Conservation (phyloP, 2,329 filamentous ascomycete genomes). For the Trichoderma sp. region DNA sequence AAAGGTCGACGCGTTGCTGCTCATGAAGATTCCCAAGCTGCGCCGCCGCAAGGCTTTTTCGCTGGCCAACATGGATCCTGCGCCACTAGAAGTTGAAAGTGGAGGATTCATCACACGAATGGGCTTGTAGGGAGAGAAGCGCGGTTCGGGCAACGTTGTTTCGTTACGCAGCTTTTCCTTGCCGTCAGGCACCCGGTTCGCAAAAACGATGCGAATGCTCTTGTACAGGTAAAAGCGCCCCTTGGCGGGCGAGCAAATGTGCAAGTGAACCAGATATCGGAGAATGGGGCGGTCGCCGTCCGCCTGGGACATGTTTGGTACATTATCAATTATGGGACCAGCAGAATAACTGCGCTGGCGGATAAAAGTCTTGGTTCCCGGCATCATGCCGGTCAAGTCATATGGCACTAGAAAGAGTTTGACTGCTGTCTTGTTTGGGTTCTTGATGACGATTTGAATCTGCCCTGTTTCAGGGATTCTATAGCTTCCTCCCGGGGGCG, state of each 20-base stretch:
- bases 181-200: conserved; percentile 90
- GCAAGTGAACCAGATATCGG: conserved; percentile 86
- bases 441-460: conserved; percentile 95
- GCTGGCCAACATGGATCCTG: conserved; percentile 50
- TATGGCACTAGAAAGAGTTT: conserved; percentile 95
- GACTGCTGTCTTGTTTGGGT: conserved; percentile 96
- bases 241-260: conserved; percentile 83
- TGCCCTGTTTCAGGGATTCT: conserved; percentile 92
- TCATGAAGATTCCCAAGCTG: conserved; percentile 51
- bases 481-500: conserved; percentile 84
- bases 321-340: conserved; percentile 75
- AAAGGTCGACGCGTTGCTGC: conserved; percentile 32
- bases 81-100: conserved; percentile 35
- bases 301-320: conserved; percentile 33
- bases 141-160: conserved; percentile 81
- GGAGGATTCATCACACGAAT: conserved; percentile 50
- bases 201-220: conserved; percentile 89
- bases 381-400: conserved; percentile 86
- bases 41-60: conserved; percentile 59
- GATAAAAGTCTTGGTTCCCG: conserved; percentile 93
- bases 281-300: conserved; percentile 64
- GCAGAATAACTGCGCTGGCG: conserved; percentile 90
- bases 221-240: conserved; percentile 90
- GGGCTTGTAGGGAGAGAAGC: conserved; percentile 80
- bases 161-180: conserved; percentile 92